These are phyloP conservation scores for Diutina scorzettiae DNA, from an alignment of 1,139 yeast species.

Conservation along the genomic window DNA sequence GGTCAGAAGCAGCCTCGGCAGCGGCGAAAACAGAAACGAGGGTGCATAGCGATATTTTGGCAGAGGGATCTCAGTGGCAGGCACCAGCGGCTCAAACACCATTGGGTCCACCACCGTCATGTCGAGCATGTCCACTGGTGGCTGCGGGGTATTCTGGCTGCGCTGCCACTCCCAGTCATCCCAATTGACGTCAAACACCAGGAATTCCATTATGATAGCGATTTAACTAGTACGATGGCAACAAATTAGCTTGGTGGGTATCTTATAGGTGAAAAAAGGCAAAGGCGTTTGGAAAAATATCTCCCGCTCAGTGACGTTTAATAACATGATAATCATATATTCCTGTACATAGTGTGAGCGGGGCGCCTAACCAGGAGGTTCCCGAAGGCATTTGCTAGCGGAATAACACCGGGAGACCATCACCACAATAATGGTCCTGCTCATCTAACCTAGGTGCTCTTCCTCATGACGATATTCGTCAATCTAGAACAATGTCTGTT, in stretches of 20 bases:
- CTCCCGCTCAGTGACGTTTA: not conserved
- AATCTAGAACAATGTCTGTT: too few relatives aligned
- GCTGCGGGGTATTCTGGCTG: not conserved
- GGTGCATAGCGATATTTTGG: constrained; percentile 2
- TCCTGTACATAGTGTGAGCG: too few relatives aligned
- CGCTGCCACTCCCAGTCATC: constrained; percentile 6
- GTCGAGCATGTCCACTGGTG: not conserved
- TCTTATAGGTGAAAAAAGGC: too few relatives aligned
- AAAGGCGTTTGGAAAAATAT: not conserved
- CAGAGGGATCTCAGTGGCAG: not conserved
- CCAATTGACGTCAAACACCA: constrained; percentile 4
- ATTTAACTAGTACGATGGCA: not conserved
- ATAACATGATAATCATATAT: too few relatives aligned
- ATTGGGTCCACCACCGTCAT: not conserved
- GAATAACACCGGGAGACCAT: too few relatives aligned
- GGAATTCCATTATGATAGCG: not conserved
- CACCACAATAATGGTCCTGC: too few relatives aligned
- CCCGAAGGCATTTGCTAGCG: too few relatives aligned
- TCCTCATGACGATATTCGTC: too few relatives aligned
- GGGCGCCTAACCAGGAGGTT: too few relatives aligned
- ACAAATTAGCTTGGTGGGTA: too few relatives aligned
- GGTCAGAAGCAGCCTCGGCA: not conserved
- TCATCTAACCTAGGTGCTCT: too few relatives aligned
- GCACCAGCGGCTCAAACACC: not conserved
- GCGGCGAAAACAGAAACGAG: not conserved